Base-by-base conservation (phyloP, 2,329 filamentous ascomycete species). In the Cladosporium sp. region DNA sequence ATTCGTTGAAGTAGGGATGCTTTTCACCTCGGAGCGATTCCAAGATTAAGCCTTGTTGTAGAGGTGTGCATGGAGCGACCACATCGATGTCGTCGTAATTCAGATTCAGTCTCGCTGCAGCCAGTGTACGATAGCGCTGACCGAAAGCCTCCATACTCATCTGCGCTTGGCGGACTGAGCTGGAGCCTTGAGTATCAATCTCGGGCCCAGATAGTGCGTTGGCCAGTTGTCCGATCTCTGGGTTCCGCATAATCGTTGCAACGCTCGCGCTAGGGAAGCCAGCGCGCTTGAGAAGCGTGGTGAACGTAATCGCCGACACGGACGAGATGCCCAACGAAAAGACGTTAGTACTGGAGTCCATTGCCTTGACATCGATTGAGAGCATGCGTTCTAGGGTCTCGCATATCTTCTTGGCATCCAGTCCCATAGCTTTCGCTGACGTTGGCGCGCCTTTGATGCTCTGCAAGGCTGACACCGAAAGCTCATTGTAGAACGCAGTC, bases 271-370 rank as follows among this genome's bases (percentile, higher is more conserved):
- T 75, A 1, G 68, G 36, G 55, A 92, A 83, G 0, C 90, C 89
- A 2, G 76, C 76, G 2, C 80, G 77, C 64, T 85, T 89, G 14
- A 97, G 76, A 12, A 80, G 72, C 5, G 82, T 79, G 0, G 88
- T 81, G 30, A 97, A 80, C 7, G 85, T 81, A 47, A 95, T 86
- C 0, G 88, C 89, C 0, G 90, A 91, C 15, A 97, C 91, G 0
- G 92, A 97, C 67, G 96, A 93, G 22, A 97, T 80, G 0, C 92
- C 93, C 1, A 96, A 77, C 63, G 96, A 90, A 65, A 94, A 96
- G 17, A 96, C 83, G 60, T 85, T 96, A 0, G 86, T 85, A 0
- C 75, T 77, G 2, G 80, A 75, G 0, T 72, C 75, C 2, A 90
- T 75, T 0, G 76, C 73, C 0, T 73, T 67, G 2, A 68, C 55